Conservation (phyloP, 1,284 basidiomycete genomes). For the Thelephora terrestris region DNA sequence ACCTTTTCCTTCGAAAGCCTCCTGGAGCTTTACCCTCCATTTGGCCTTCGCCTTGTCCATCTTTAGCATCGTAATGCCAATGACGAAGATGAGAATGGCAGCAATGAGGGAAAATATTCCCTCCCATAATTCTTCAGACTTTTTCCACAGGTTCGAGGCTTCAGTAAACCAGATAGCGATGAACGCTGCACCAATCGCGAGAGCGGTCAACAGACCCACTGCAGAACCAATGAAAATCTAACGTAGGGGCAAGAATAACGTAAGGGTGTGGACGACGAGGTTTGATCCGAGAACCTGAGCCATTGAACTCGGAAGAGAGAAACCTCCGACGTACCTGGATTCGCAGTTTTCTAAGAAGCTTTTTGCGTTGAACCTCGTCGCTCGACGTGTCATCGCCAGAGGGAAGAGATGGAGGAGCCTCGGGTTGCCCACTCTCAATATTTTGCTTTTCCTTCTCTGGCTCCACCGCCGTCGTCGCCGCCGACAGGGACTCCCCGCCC, state of each 20-base stretch:
- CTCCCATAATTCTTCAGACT: slow-evolving; percentile 71
- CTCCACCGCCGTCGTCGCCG: slow-evolving; percentile 12
- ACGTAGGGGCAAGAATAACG: too few species aligned
- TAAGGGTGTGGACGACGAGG: too few species aligned
- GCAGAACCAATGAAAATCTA: slow-evolving; percentile 76
- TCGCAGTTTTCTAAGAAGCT: slow-evolving; percentile 50
- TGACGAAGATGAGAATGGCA: slow-evolving; percentile 59
- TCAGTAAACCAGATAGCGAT: slow-evolving; percentile 77
- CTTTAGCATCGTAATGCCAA: slow-evolving; percentile 39
- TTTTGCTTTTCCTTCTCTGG: slow-evolving; percentile 12
- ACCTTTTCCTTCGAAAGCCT: slow-evolving; percentile 62
- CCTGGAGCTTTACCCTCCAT: slow-evolving; percentile 82
- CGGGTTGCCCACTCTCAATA: slow-evolving; percentile 15
- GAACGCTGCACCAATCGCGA: slow-evolving; percentile 70
- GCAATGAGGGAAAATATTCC: slow-evolving; percentile 78
- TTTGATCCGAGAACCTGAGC: not conserved
- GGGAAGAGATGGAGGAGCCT: slow-evolving; percentile 1
- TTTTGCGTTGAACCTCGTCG: slow-evolving; percentile 15
- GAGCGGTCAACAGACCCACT: slow-evolving; percentile 66
- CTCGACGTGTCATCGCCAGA: slow-evolving; percentile 4
- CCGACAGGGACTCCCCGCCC: slow-evolving; percentile 11
- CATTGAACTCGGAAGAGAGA: not conserved
- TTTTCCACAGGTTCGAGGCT: slow-evolving; percentile 60
- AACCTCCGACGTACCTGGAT: slow-evolving; percentile 39
- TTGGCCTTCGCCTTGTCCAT: slow-evolving; percentile 69